These are phyloP conservation scores for Trametes villosa DNA, from an alignment of 768 basidiomycete species.

Conservation along the genomic window DNA sequence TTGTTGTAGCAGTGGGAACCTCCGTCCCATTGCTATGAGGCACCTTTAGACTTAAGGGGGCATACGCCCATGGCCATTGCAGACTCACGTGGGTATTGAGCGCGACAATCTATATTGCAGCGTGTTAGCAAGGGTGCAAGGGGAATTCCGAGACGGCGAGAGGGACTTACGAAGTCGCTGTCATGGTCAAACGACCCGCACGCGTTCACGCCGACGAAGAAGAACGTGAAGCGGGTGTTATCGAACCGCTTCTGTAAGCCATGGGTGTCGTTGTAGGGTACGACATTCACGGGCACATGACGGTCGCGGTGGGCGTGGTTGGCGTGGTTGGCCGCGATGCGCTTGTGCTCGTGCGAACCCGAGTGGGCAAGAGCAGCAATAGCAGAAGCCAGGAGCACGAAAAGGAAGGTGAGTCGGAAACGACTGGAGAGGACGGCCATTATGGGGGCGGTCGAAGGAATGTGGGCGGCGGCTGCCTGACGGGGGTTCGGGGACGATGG, in stretches of 20 bases:
- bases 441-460: conserved; percentile 2
- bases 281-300: conserved; percentile 11
- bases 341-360: background rate
- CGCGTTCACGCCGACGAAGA: conserved; percentile 21
- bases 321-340: too few relatives aligned
- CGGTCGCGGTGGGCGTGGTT: conserved; percentile 2
- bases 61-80: background rate
- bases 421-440: conserved; percentile 15
- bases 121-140: background rate
- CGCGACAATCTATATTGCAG: conserved; percentile 54
- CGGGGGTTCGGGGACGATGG: background rate
- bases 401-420: conserved; percentile 18
- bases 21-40: conserved; percentile 55
- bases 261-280: background rate
- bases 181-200: conserved; percentile 23
- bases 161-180: conserved; percentile 25
- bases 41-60: background rate
- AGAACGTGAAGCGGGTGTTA: conserved; percentile 24
- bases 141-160: background rate
- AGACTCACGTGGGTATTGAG: conserved; percentile 35
- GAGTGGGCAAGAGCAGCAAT: conserved; percentile 15
- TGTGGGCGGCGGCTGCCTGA: conserved; percentile 1
- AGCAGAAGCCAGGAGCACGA: conserved; percentile 11
- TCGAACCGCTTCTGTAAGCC: conserved; percentile 22
- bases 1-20: conserved; percentile 58